phyloP scores from a whole-genome alignment of 805 yeast species.

The Starmerella powellii region DNA sequence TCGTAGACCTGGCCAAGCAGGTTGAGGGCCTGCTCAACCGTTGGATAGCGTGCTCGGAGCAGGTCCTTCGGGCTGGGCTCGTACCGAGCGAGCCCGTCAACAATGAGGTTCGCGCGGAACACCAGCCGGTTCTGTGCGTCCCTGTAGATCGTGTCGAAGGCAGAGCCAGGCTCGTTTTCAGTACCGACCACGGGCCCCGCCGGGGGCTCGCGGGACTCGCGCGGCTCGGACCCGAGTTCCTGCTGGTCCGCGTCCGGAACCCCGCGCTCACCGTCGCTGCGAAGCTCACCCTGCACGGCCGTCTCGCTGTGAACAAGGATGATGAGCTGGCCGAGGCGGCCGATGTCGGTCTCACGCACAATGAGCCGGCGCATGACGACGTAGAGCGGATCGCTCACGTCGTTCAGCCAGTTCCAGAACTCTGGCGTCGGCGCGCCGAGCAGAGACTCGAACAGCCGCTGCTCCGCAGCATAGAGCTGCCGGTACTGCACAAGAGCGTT shows the following conservation, averaged over 20 bases:
- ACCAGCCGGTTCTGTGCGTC: constrained; percentile 63
- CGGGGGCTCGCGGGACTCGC: too few species aligned
- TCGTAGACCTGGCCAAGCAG: constrained; percentile 69
- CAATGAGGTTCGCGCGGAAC: constrained; percentile 61
- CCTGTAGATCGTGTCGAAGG: constrained; percentile 17
- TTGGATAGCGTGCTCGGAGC: constrained; percentile 15
- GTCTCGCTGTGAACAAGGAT: constrained; percentile 10
- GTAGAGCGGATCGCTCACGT: constrained; percentile 65
- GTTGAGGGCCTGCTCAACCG: constrained; percentile 38
- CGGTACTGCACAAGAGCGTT: constrained; percentile 54
- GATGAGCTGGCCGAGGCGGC: constrained; percentile 55
- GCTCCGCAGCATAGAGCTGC: constrained; percentile 45
- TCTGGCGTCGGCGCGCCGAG: constrained; percentile 33
- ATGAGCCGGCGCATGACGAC: constrained; percentile 55
- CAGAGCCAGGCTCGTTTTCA: neutral
- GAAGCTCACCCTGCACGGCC: too few species aligned
- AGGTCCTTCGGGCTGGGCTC: constrained; percentile 55
- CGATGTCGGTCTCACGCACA: constrained; percentile 57
- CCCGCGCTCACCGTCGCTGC: too few species aligned
- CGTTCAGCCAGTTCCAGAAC: constrained; percentile 45
- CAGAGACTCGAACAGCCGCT: constrained; percentile 42
- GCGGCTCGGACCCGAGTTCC: too few species aligned
- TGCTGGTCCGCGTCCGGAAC: too few species aligned
- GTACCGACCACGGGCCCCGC: neutral
- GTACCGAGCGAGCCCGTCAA: constrained; percentile 53